Evolutionary conservation across 2,329 filamentous ascomycete species (phyloP), one percentile per base, ranked within the genome.

Genomic region (Celoporthe dispersa): DNA sequence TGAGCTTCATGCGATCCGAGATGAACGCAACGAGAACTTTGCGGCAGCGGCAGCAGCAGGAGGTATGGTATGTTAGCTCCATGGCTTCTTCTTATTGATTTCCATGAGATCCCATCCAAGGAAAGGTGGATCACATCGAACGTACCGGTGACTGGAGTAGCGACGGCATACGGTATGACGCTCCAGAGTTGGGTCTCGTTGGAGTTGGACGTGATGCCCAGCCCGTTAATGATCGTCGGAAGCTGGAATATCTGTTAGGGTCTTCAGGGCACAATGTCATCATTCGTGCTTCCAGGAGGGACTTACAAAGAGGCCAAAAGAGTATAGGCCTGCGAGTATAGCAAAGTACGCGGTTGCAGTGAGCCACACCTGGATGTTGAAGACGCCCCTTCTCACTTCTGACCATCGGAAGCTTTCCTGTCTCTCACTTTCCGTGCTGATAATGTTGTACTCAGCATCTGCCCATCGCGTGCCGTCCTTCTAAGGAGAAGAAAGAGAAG

Each of bases 161-260:
- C 88, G 0, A 89, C 86, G 0, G 88, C 88, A 73, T 90, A 90
- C 0, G 88, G 88, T 51, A 90, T 89, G 22, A 90, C 88, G 1
- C 87, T 87, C 87, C 87, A 89, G 8, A 90, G 81, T 73, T 90
- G 88, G 0, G 86, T 84, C 73, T 88, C 78, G 75, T 90, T 87
- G 14, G 87, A 80, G 35, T 86, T 84, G 70, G 83, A 83, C 1
- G 85, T 85, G 62, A 86, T 85, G 3, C 82, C 79, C 22, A 88
- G 78, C n/a, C 84, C 84, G 71, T 86, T 81, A 75, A 91, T 88
- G 72, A 91, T 91, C 0, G 89, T 91, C 0, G 89, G 89, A 0
- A 91, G 80, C 86, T 87, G 9, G 64, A 28, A 64, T 57, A 59
- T 31, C 31, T 59, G 7, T 41, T 9, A 59, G 51, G 6, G 7